Percentiles rank a stretch among this genome's conserved stretches.
Conservation (phyloP, 352 stramenopile species). For the Phytophthora sp. region DNA sequence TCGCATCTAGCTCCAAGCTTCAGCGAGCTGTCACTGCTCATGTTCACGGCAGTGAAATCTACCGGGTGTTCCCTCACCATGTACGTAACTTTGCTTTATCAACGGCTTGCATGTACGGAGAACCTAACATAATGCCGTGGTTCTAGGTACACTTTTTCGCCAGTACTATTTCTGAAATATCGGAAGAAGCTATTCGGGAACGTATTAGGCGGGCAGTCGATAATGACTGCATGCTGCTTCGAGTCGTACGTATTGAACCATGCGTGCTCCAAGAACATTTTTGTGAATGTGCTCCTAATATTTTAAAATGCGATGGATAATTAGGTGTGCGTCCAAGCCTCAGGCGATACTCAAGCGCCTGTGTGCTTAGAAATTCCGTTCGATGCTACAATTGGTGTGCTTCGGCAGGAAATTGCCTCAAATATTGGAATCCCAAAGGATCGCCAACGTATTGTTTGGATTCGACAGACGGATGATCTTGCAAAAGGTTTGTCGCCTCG, state of each 20-base stretch:
- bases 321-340: slow-evolving; percentile 84
- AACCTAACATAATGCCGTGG: background rate
- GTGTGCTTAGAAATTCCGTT: slow-evolving; percentile 86
- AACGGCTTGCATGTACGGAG: background rate
- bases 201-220: slow-evolving; percentile 83
- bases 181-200: slow-evolving; percentile 86
- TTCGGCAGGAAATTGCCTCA: slow-evolving; percentile 80
- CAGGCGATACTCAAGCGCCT: slow-evolving; percentile 77
- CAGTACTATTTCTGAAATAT: slow-evolving; percentile 76
- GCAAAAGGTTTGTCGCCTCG: slow-evolving; percentile 60
- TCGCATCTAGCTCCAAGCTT: slow-evolving; percentile 76
- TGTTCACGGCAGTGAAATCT: slow-evolving; percentile 85
- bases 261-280: background rate
- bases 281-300: slow-evolving; percentile 7
- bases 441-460: slow-evolving; percentile 91
- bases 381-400: slow-evolving; percentile 71
- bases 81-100: slow-evolving; percentile 38
- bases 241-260: slow-evolving; percentile 65
- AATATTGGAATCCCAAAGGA: slow-evolving; percentile 83
- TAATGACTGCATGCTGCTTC: slow-evolving; percentile 88
- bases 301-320: background rate
- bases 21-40: slow-evolving; percentile 81
- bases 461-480: slow-evolving; percentile 85
- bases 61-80: slow-evolving; percentile 88
- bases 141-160: slow-evolving; percentile 87